phyloP scores from a whole-genome alignment of 2,329 filamentous ascomycete species.

The Cryphonectria nitschkei region DNA sequence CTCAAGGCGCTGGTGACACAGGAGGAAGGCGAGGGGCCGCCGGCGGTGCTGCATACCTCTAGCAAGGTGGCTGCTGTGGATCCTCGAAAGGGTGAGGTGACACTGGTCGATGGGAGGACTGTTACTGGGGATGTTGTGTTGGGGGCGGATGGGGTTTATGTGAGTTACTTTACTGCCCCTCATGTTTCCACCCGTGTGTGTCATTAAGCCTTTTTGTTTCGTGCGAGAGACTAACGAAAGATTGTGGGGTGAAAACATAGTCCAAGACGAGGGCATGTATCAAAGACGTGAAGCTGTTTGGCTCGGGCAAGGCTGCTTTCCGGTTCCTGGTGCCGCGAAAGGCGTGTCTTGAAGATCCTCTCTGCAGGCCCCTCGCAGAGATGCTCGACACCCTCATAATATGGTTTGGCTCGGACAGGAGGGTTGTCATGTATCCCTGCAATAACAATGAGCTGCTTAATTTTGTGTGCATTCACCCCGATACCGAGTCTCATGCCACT shows the following conservation, averaged over 20 bases:
- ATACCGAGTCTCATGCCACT: slow-evolving; percentile 42
- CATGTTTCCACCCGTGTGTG: not conserved
- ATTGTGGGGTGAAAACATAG: slow-evolving; percentile 15
- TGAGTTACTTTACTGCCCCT: slow-evolving; percentile 18
- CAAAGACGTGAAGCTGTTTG: slow-evolving; percentile 40
- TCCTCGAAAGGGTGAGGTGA: slow-evolving; percentile 42
- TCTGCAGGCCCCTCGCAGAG: slow-evolving; percentile 39
- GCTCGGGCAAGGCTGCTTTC: slow-evolving; percentile 60
- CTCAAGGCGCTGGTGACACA: slow-evolving; percentile 51
- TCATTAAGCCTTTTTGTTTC: not conserved
- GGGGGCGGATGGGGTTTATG: slow-evolving; percentile 57
- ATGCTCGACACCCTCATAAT: slow-evolving; percentile 39
- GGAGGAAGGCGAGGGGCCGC: slow-evolving; percentile 40
- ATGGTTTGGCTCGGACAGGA: slow-evolving; percentile 47
- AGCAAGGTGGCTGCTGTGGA: slow-evolving; percentile 50
- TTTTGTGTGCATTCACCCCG: slow-evolving; percentile 57
- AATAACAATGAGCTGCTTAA: slow-evolving; percentile 49
- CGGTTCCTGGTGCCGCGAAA: slow-evolving; percentile 55
- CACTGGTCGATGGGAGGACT: slow-evolving; percentile 47
- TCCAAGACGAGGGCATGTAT: slow-evolving; percentile 37
- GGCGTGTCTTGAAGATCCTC: slow-evolving; percentile 38
- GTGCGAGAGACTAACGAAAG: not conserved
- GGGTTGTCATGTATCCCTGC: slow-evolving; percentile 53
- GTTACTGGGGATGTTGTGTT: slow-evolving; percentile 53
- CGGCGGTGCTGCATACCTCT: slow-evolving; percentile 42